Evolutionary conservation across 2,329 filamentous ascomycete species (phyloP), one percentile per base, ranked within the genome.

Genomic region (Penicillium palitans): DNA sequence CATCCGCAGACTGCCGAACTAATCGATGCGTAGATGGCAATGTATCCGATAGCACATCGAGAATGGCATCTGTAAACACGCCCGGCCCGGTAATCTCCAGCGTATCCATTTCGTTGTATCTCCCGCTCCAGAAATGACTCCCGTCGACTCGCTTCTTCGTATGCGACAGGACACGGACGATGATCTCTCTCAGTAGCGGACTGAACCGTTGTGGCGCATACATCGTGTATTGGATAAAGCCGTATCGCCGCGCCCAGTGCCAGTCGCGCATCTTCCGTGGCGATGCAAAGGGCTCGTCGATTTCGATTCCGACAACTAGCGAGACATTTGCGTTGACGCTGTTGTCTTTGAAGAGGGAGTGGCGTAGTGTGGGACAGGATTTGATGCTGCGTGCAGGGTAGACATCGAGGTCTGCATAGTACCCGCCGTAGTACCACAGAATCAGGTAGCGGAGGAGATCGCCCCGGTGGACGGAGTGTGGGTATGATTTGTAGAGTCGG

Each of bases 401-500:
- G 17, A 73, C 60, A 33, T 75, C 73, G 25, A 69, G 66, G 33
- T 75, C 73, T 13, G 72, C 68, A 42, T 74, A 75, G 58, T 70
- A 74, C 29, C 73, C 73, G 13, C 72, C 73, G 27, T 69, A 66
- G 54, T 74, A 73, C 70, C 72, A 75, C 5, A 75, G 57, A 3
- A 75, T 58, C 4, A 75, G 61, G 45, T 75, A 75, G 17, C 72
- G 72, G 13, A 78, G 61, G 63, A 78, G 24, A 72, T 87, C 42
- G 79, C 86, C 41, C 79, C 84, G 6, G 71, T 80, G 59, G 70
- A 83, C 61, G 74, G 81, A 15, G 77, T 88, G 63, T 0, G 72
- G 72, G 33, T 73, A 74, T 39, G 69, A 68, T 33, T 68, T 60
- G 58, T 72, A 74, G 4, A 69, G 31, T 1, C 42, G 57, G 19